Evolutionary conservation across 2,329 filamentous ascomycete species (phyloP).

Genomic region (Trichoderma lentiforme): DNA sequence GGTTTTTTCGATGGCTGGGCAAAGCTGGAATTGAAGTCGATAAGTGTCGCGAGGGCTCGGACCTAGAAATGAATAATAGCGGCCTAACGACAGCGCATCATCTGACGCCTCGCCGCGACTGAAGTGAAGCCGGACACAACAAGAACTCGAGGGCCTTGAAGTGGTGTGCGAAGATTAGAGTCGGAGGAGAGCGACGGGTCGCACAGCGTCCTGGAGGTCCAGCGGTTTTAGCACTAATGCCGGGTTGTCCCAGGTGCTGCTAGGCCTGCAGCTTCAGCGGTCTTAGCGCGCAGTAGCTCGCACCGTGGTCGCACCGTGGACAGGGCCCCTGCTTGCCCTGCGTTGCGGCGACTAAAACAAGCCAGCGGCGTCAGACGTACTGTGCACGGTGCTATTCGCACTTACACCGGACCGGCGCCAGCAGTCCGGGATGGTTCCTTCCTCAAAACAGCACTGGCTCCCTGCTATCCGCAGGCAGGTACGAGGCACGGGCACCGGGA

Average conservation of each 20-base stretch:
- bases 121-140: neutral
- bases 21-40: slow-evolving; percentile 2
- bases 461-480: slow-evolving; percentile 1
- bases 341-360: neutral
- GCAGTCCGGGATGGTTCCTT: slow-evolving; percentile 12
- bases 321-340: neutral
- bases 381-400: neutral
- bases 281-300: slow-evolving; percentile 5
- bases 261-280: slow-evolving; percentile 14
- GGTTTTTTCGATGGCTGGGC: neutral
- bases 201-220: slow-evolving; percentile 8
- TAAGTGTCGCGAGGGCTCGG: neutral
- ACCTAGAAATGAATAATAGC: neutral
- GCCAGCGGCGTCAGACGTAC: neutral
- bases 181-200: slow-evolving; percentile 11
- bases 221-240: slow-evolving; percentile 2
- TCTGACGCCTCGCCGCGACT: neutral
- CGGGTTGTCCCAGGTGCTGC: slow-evolving; percentile 1
- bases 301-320: neutral
- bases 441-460: neutral
- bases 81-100: slow-evolving; percentile 1
- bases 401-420: slow-evolving; percentile 5
- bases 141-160: neutral
- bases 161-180: slow-evolving; percentile 8
- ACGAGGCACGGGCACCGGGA: neutral